These are phyloP conservation scores for Saxophila tyrrhenica DNA, from an alignment of 495 filamentous ascomycete genomes.

Conservation along the genomic window DNA sequence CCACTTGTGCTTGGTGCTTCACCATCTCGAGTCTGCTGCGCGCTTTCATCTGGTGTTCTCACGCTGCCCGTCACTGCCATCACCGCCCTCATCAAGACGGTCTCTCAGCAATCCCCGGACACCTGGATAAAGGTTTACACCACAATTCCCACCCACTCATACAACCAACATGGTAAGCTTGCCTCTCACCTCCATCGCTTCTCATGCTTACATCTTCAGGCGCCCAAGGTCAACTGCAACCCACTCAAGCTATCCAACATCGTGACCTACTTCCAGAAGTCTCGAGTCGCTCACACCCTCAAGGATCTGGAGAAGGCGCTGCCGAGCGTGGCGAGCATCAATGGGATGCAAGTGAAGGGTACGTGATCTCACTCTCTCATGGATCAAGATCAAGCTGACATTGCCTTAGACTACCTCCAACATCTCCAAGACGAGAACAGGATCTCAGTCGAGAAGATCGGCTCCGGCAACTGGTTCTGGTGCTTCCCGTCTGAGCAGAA, in stretches of 20 bases:
- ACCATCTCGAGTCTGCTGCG: too few relatives aligned
- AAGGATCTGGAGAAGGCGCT: constrained; percentile 66
- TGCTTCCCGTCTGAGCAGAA: constrained; percentile 55
- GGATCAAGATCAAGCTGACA: neutral
- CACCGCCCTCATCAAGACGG: too few relatives aligned
- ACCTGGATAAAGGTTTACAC: too few relatives aligned
- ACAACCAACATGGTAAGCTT: neutral
- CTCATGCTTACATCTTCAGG: constrained; percentile 27
- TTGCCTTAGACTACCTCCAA: constrained; percentile 52
- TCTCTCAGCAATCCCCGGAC: too few relatives aligned
- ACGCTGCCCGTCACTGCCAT: too few relatives aligned
- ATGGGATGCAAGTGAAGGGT: constrained; percentile 47
- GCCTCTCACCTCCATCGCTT: neutral
- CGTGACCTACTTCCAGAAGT: constrained; percentile 51
- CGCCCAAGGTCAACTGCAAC: constrained; percentile 50
- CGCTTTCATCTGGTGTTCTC: too few relatives aligned
- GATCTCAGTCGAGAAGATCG: constrained; percentile 67
- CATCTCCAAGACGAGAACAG: constrained; percentile 51
- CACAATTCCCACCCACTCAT: too few relatives aligned
- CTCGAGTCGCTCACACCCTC: constrained; percentile 54
- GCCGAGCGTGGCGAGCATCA: constrained; percentile 55
- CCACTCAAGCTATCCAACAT: constrained; percentile 51
- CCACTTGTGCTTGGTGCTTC: too few relatives aligned
- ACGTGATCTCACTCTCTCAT: neutral
- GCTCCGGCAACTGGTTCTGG: constrained; percentile 77